Evolutionary conservation across 768 basidiomycete genomes (phyloP).

Genomic region (Suillus occidentalis): DNA sequence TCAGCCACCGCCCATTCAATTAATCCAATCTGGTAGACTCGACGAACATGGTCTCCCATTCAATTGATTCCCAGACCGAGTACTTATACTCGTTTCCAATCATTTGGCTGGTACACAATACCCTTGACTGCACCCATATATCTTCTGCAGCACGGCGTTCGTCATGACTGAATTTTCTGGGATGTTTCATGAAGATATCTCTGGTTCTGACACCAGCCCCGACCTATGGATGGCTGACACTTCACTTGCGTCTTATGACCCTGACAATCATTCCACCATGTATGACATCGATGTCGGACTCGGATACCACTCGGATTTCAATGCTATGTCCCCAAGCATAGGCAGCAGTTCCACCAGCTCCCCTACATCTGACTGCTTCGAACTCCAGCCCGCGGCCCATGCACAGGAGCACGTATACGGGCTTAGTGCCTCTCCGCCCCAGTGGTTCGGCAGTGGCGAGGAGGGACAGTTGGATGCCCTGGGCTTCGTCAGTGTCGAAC

Average conservation of each 20-base stretch:
- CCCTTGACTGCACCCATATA: background rate
- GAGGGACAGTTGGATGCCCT: background rate
- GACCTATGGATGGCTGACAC: constrained; percentile 3
- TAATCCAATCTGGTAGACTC: background rate
- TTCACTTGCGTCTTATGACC: background rate
- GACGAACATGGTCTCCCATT: background rate
- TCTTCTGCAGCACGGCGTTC: background rate
- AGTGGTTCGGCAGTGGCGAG: background rate
- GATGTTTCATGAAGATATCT: background rate
- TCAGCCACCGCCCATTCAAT: constrained; percentile 1
- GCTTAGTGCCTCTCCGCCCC: background rate
- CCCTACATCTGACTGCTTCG: background rate
- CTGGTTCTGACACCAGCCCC: background rate
- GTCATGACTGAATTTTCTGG: background rate
- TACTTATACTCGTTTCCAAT: background rate
- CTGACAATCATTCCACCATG: background rate
- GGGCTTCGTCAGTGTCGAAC: background rate
- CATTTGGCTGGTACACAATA: background rate
- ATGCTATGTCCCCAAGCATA: background rate
- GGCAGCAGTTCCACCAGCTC: background rate
- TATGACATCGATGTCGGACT: background rate
- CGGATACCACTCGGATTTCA: constrained; percentile 9
- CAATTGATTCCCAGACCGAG: constrained; percentile 1
- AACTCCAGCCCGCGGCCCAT: constrained; percentile 2
- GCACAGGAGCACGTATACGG: background rate